Conservation (phyloP, 148 eudicot genomes). For the Rhododendron williamsianum region DNA sequence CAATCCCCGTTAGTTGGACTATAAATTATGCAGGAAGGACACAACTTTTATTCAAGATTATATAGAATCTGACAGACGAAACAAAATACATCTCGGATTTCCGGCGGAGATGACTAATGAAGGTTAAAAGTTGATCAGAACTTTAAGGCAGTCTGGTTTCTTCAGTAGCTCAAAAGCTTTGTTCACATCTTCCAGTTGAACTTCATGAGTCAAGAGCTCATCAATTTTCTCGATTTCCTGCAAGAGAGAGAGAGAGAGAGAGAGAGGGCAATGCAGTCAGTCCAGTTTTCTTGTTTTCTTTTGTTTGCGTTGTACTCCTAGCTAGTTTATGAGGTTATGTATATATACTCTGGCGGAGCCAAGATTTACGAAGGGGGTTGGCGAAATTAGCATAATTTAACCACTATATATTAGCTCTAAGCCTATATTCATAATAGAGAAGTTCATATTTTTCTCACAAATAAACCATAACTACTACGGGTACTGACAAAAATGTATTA, state of each 20-base stretch:
- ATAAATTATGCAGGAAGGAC: neutral
- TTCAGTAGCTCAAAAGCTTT: conserved; percentile 26
- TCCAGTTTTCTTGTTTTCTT: neutral
- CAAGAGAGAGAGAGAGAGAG: neutral
- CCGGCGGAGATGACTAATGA: neutral
- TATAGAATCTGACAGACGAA: neutral
- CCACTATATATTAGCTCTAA: too few relatives aligned
- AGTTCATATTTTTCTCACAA: too few relatives aligned
- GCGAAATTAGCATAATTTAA: too few relatives aligned
- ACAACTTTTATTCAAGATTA: neutral
- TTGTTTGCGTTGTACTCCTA: neutral
- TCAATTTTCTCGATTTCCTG: conserved; percentile 34
- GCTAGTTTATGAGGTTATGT: neutral
- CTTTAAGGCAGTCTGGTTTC: conserved; percentile 31
- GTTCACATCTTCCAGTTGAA: conserved; percentile 23
- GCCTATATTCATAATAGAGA: too few relatives aligned
- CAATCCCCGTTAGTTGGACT: neutral
- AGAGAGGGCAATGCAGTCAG: neutral
- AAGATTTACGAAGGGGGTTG: too few relatives aligned
- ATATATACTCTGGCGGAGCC: too few relatives aligned
- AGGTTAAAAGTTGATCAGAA: conserved; percentile 25
- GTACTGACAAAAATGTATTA: too few relatives aligned
- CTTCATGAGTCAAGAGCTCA: conserved; percentile 25
- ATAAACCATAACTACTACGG: too few relatives aligned
- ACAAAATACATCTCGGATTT: neutral